These are phyloP conservation scores for Aspergillus clavatus DNA, from an alignment of 2,329 filamentous ascomycete genomes.

Conservation along the genomic window DNA sequence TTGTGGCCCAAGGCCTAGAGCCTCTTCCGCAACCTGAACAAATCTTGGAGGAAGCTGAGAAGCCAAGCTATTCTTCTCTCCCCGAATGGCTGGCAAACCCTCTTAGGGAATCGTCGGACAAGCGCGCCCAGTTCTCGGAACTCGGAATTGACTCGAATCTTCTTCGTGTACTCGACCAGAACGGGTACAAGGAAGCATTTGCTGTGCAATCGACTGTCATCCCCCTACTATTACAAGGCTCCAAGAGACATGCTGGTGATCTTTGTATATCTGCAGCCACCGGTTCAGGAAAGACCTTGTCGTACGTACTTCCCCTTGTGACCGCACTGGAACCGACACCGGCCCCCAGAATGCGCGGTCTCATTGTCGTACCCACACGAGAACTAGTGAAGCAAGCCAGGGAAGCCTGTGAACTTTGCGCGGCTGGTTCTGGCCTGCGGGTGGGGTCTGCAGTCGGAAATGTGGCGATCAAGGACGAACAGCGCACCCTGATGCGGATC, in stretches of 20 bases:
- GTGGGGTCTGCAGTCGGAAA: constrained; percentile 80
- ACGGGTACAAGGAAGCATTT: constrained; percentile 66
- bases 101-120: constrained; percentile 60
- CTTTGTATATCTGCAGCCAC: constrained; percentile 88
- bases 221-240: constrained; percentile 68
- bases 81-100: constrained; percentile 77
- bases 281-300: constrained; percentile 90
- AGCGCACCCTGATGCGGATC: constrained; percentile 56
- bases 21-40: constrained; percentile 70
- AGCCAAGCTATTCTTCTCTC: constrained; percentile 69
- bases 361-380: constrained; percentile 86
- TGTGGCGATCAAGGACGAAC: constrained; percentile 65
- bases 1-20: constrained; percentile 56
- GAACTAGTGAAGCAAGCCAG: constrained; percentile 85
- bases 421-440: constrained; percentile 65
- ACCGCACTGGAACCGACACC: constrained; percentile 64
- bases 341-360: constrained; percentile 64
- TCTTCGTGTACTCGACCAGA: constrained; percentile 59
- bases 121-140: constrained; percentile 57
- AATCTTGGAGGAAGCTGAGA: constrained; percentile 52
- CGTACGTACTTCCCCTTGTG: constrained; percentile 83
- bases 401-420: constrained; percentile 70
- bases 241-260: constrained; percentile 63
- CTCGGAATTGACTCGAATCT: constrained; percentile 60
- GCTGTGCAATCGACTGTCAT: constrained; percentile 76